Conservation (phyloP, 495 filamentous ascomycete genomes). For the Aspergillus egyptiacus region DNA sequence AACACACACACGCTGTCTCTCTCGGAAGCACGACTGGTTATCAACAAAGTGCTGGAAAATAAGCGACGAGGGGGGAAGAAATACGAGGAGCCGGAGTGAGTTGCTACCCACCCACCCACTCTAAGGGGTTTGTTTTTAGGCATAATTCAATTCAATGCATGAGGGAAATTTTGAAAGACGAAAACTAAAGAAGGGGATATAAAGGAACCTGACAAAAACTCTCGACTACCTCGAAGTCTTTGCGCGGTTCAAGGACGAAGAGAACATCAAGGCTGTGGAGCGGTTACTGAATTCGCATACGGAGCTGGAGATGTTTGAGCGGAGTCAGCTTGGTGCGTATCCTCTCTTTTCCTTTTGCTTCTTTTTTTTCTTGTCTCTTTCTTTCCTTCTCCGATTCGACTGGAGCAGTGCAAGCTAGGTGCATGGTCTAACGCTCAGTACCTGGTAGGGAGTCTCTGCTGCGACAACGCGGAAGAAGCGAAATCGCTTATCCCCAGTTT, state of each 20-base stretch:
- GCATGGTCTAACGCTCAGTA: neutral
- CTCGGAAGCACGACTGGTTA: constrained; percentile 84
- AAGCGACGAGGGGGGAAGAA: constrained; percentile 42
- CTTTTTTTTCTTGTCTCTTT: neutral
- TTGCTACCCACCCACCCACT: neutral
- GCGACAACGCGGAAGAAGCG: constrained; percentile 87
- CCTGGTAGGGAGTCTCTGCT: constrained; percentile 91
- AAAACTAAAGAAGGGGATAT: neutral
- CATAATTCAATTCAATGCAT: neutral
- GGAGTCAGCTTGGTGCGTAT: constrained; percentile 80
- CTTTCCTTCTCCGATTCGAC: constrained; percentile 1
- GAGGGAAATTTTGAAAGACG: neutral
- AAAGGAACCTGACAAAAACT: constrained; percentile 68
- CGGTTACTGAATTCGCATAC: constrained; percentile 67
- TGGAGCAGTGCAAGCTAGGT: too few species aligned
- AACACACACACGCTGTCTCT: constrained; percentile 81
- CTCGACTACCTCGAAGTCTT: constrained; percentile 88
- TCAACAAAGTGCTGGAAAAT: constrained; percentile 75
- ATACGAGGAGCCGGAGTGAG: constrained; percentile 49
- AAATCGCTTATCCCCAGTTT: constrained; percentile 93
- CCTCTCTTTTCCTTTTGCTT: constrained; percentile 8
- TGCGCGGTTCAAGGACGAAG: constrained; percentile 88
- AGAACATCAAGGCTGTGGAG: constrained; percentile 90
- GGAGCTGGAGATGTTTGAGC: constrained; percentile 84
- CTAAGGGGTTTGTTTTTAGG: neutral